phyloP scores from a whole-genome alignment of 306 rosid genomes.

The Prunus dulcis region DNA sequence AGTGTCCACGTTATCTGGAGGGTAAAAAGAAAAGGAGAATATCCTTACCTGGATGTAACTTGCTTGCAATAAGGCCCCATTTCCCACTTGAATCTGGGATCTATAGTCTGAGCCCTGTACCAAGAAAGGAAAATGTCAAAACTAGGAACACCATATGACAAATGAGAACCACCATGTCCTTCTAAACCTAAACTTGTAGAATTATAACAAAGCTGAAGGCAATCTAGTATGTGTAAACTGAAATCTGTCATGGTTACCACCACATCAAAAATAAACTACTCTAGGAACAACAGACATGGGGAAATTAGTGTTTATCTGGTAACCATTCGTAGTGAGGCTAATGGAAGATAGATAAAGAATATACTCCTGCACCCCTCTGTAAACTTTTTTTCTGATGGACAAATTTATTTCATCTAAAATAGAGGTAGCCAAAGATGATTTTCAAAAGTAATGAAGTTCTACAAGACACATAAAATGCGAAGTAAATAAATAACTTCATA shows the following conservation, averaged over 20 bases:
- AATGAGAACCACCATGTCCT: background rate
- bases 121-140: background rate
- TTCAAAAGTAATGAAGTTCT: background rate
- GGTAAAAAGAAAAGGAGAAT: slow-evolving; percentile 2
- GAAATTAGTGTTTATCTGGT: background rate
- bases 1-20: background rate
- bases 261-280: no score
- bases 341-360: background rate
- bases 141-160: background rate
- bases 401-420: background rate
- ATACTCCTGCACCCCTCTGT: background rate
- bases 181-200: background rate
- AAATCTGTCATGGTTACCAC: no score
- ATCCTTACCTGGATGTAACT: slow-evolving; percentile 78
- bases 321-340: background rate
- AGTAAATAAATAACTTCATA: background rate
- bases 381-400: background rate
- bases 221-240: background rate
- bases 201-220: background rate
- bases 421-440: background rate
- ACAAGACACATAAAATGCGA: background rate
- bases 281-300: background rate
- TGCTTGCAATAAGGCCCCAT: slow-evolving; percentile 81
- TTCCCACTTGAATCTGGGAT: slow-evolving; percentile 79
- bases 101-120: slow-evolving; percentile 82